Evolutionary conservation across 2,329 filamentous ascomycete genomes (phyloP).

Genomic region (Teratosphaeriaceae sp.): DNA sequence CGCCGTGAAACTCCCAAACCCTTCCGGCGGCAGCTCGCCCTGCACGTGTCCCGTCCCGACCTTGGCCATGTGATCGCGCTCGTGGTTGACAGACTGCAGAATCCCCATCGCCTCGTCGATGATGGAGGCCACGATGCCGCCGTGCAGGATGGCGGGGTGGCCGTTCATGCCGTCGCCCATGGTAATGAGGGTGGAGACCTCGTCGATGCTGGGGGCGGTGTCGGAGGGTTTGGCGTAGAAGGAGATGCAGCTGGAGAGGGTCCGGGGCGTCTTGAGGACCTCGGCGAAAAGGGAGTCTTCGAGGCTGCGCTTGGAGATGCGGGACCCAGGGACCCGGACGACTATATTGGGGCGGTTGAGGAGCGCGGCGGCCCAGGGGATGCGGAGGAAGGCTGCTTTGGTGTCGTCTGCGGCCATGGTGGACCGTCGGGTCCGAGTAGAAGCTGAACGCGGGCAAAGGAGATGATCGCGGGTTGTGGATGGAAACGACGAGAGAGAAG

Average conservation of each 20-base stretch:
- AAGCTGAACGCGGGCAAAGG: too few species aligned
- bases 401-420: slow-evolving; percentile 15
- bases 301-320: slow-evolving; percentile 31
- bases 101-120: slow-evolving; percentile 54
- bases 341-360: slow-evolving; percentile 31
- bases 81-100: slow-evolving; percentile 40
- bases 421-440: too few species aligned
- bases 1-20: slow-evolving; percentile 39
- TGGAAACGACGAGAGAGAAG: too few species aligned
- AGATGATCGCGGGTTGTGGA: too few species aligned
- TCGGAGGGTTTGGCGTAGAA: slow-evolving; percentile 35
- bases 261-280: slow-evolving; percentile 46
- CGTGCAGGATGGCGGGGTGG: slow-evolving; percentile 47
- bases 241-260: slow-evolving; percentile 42
- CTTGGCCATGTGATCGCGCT: slow-evolving; percentile 14
- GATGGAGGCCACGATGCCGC: slow-evolving; percentile 52
- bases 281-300: slow-evolving; percentile 50
- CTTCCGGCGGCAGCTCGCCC: slow-evolving; percentile 18
- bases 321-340: slow-evolving; percentile 32
- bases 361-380: slow-evolving; percentile 27
- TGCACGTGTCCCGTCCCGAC: slow-evolving; percentile 10
- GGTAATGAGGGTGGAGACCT: slow-evolving; percentile 35
- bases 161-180: slow-evolving; percentile 50
- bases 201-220: slow-evolving; percentile 23
- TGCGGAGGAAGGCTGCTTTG: slow-evolving; percentile 22